Evolutionary conservation across 108 stramenopile genomes (phyloP), one percentile per base, ranked within the genome.

Genomic region (Licmophora abbreviata): DNA sequence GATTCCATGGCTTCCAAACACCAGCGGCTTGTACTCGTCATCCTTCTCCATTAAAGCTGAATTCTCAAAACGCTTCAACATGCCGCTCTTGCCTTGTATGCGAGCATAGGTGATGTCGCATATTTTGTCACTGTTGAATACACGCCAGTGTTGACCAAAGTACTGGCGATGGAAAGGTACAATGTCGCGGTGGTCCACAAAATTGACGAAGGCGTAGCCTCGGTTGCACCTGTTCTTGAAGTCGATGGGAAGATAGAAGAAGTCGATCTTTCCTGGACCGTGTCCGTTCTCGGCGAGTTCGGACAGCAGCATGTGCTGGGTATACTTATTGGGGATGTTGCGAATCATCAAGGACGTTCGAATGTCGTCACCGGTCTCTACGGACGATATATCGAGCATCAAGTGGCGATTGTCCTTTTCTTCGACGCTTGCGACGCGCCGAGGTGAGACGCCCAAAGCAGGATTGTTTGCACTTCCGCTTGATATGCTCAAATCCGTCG

Each of bases 281-380:
- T 88, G 88, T 15, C 85, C 92, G 48, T 79, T 79, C 22, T 75
- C 83, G 8, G 71, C 69, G 44, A 97, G 93, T 77, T 99, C 98
- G 11, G 81, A 56, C 15, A 99, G 62, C 12, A 99, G 67, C 95
- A 97, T 96, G 57, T 94, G 69, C 64, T 99, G 98, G 3, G 95
- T 97, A 66, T 99, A 99, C 68, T 99, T 99, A 85, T 99, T 99
- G 22, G 98, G 98, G 49, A 99, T 97, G 60, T 99, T 99, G 42
- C 96, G 83, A 25, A 99, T 90, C 98, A 99, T 99, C 41, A 99
- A 68, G 11, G 98, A 97, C 15, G 98, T 95, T 47, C 98, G 73
- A n/a, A 66, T 60, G 67, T 99, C 98, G 46, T 44, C 66, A 17
- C 92, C 93, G 52, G 51, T 64, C 38, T 76, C 64, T 5, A 94